A percentile compares a stretch with the other conserved stretches of the same genome.
phyloP scores from a whole-genome alignment of 768 basidiomycete species.

The Mrakia frigida region DNA sequence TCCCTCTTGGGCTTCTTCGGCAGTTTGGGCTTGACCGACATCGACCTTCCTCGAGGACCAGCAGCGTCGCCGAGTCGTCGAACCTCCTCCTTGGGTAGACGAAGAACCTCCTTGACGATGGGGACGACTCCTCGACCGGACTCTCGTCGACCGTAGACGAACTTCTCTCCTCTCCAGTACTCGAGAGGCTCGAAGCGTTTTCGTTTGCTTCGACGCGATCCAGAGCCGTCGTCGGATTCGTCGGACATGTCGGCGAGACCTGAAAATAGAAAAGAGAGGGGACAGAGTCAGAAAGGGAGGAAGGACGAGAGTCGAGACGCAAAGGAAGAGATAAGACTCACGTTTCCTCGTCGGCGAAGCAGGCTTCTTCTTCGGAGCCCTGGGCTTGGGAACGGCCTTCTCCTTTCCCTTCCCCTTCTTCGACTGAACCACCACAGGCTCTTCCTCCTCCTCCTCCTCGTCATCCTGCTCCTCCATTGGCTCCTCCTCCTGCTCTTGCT shows the following conservation, averaged over 20 bases:
- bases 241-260: constrained; percentile 19
- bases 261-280: neutral
- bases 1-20: constrained; percentile 34
- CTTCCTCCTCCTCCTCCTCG: neutral
- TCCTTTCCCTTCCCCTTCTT: constrained; percentile 22
- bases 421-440: neutral
- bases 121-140: constrained; percentile 49
- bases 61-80: neutral
- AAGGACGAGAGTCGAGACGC: neutral
- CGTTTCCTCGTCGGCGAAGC: neutral
- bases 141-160: constrained; percentile 68
- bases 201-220: constrained; percentile 54
- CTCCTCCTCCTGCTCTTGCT: neutral
- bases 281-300: neutral
- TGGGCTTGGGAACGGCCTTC: neutral
- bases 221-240: constrained; percentile 16
- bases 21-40: neutral
- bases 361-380: neutral
- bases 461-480: neutral
- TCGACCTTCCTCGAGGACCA: constrained; percentile 3
- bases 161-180: constrained; percentile 88
- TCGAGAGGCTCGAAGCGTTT: constrained; percentile 70
- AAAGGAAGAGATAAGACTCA: neutral
- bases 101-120: constrained; percentile 61
- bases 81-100: constrained; percentile 53